Evolutionary conservation across 495 filamentous ascomycete genomes (phyloP).

Genomic region (Penicillium argentinense): DNA sequence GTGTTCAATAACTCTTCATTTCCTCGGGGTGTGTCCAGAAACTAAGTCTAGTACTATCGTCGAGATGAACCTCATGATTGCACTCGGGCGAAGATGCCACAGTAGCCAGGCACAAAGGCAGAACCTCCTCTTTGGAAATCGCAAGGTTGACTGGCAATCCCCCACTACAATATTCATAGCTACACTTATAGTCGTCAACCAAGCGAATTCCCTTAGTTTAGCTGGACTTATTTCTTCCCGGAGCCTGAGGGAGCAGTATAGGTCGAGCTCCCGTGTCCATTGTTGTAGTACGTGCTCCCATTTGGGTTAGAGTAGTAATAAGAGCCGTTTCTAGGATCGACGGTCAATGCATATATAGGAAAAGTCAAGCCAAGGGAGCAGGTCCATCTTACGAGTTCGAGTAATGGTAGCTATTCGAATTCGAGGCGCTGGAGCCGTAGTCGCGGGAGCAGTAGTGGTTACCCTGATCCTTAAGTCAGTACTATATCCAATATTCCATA

Average conservation of each 20-base stretch:
- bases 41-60: too few species aligned
- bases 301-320: conserved; percentile 56
- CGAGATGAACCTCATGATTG: too few species aligned
- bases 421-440: conserved; percentile 42
- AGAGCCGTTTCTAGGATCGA: conserved; percentile 37
- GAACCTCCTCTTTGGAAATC: too few species aligned
- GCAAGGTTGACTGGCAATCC: too few species aligned
- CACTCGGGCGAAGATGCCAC: too few species aligned
- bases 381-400: conserved; percentile 40
- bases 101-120: too few species aligned
- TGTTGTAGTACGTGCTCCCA: conserved; percentile 53
- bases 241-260: background rate
- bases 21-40: too few species aligned
- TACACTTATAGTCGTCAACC: too few species aligned
- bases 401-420: conserved; percentile 51
- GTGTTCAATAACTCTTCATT: too few species aligned
- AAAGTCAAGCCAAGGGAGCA: background rate
- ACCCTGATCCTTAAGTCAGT: conserved; percentile 42
- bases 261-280: conserved; percentile 1
- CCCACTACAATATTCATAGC: too few species aligned
- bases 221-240: background rate
- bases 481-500: too few species aligned
- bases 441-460: conserved; percentile 54
- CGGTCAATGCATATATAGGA: background rate
- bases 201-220: too few species aligned